Conservation (phyloP, 768 basidiomycete species). For the Sarcomyxa edulis region DNA sequence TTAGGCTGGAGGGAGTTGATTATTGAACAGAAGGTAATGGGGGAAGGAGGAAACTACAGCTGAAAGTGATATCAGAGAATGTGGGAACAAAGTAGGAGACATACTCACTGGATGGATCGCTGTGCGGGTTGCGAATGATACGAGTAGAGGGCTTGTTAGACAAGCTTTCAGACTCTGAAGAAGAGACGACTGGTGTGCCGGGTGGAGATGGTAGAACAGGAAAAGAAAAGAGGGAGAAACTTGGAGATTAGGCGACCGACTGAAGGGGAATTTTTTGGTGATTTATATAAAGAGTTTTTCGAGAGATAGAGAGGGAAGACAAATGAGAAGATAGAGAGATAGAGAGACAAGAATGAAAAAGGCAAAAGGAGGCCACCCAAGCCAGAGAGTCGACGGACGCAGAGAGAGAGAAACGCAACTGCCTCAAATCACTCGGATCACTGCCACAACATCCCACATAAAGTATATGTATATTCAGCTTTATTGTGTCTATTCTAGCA, state of each 20-base stretch:
- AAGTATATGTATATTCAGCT: neutral
- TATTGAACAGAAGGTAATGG: slow-evolving; percentile 31
- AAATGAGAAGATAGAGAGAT: slow-evolving; percentile 27
- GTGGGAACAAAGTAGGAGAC: no score
- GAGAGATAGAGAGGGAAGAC: slow-evolving; percentile 22
- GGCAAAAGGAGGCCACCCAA: slow-evolving; percentile 13
- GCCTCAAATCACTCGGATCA: slow-evolving; percentile 21
- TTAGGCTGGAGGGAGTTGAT: slow-evolving; percentile 24
- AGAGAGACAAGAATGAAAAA: slow-evolving; percentile 25
- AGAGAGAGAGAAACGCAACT: slow-evolving; percentile 10
- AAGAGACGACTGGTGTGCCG: slow-evolving; percentile 8
- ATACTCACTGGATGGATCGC: no score
- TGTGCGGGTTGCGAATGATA: no score
- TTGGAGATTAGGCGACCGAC: slow-evolving; percentile 4
- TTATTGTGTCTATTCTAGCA: slow-evolving; percentile 1
- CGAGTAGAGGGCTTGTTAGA: no score
- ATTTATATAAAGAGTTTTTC: slow-evolving; percentile 16
- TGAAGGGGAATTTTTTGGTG: slow-evolving; percentile 14
- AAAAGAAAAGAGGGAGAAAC: slow-evolving; percentile 13
- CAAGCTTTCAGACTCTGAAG: slow-evolving; percentile 10
- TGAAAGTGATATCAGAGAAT: no score
- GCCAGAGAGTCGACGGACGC: neutral
- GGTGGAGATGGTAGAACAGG: slow-evolving; percentile 6
- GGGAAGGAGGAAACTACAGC: slow-evolving; percentile 26
- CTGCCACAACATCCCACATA: slow-evolving; percentile 6